A percentile compares a stretch with the other conserved stretches of the same genome.
Evolutionary conservation across 2,329 filamentous ascomycete genomes (phyloP).

Genomic region (Scedosporium boydii): DNA sequence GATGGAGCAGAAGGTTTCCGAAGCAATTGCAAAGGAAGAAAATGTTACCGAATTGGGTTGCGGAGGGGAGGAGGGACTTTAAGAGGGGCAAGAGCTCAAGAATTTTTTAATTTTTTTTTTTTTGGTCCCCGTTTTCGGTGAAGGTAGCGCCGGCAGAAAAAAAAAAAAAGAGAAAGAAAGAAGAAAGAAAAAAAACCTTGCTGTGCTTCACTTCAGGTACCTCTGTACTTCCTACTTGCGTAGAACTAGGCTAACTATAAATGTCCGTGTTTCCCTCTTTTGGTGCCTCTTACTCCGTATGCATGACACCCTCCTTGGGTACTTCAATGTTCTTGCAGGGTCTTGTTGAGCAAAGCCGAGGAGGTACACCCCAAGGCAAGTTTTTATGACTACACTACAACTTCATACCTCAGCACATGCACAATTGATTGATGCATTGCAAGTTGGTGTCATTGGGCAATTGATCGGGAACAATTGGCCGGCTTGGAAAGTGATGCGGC

Average conservation of each 20-base stretch:
- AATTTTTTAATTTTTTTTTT: conserved; percentile 19
- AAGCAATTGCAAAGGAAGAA: conserved; percentile 6
- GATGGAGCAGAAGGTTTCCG: conserved; percentile 7
- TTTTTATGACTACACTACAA: not conserved
- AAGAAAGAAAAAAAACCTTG: too few species aligned
- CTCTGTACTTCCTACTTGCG: not conserved
- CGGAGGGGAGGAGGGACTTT: conserved; percentile 4
- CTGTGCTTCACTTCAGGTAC: too few species aligned
- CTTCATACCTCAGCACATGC: too few species aligned
- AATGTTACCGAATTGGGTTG: not conserved
- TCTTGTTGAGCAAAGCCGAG: not conserved
- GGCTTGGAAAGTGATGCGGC: not conserved
- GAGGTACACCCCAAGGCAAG: not conserved
- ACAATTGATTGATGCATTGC: not conserved
- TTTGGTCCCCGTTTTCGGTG: conserved; percentile 16
- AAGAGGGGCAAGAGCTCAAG: conserved; percentile 11
- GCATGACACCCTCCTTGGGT: not conserved
- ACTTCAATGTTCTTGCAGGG: not conserved
- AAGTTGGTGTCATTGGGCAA: not conserved
- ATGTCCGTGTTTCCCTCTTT: not conserved
- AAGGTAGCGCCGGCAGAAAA: conserved; percentile 1
- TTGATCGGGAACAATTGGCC: not conserved
- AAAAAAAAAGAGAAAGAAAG: too few species aligned
- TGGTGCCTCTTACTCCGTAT: not conserved
- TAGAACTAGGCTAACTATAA: not conserved